Percentiles rank a stretch among this genome's conserved stretches.
These are phyloP conservation scores for Amanita pallidorosea DNA, from an alignment of 768 basidiomycete genomes.

Conservation along the genomic window DNA sequence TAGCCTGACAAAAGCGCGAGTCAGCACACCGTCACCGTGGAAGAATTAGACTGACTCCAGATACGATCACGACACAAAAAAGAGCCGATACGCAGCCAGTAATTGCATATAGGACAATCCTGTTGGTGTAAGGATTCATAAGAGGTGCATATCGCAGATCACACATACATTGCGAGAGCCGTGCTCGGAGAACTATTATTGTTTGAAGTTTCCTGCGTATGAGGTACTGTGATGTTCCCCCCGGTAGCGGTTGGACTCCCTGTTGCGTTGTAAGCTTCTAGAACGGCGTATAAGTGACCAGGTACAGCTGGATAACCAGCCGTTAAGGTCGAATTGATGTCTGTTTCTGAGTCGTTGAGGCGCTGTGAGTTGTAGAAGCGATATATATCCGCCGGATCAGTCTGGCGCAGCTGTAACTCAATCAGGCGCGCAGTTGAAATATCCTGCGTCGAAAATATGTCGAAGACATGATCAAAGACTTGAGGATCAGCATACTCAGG, in stretches of 20 bases:
- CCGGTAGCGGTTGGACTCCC: slow-evolving; percentile 11
- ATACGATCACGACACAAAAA: slow-evolving; percentile 77
- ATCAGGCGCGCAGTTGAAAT: slow-evolving; percentile 44
- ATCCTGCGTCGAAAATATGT: slow-evolving; percentile 69
- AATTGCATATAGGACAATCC: slow-evolving; percentile 81
- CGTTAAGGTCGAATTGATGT: slow-evolving; percentile 33
- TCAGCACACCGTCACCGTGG: neutral
- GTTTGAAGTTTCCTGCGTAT: slow-evolving; percentile 13
- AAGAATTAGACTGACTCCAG: slow-evolving; percentile 46
- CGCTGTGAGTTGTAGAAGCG: slow-evolving; percentile 47
- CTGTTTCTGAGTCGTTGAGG: slow-evolving; percentile 42
- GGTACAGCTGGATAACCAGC: slow-evolving; percentile 31
- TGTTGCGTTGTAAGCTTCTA: slow-evolving; percentile 57
- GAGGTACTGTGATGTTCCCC: slow-evolving; percentile 13
- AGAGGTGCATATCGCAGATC: neutral
- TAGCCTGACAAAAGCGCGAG: slow-evolving; percentile 36
- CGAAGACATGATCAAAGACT: slow-evolving; percentile 61
- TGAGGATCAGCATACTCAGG: slow-evolving; percentile 51
- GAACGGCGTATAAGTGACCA: slow-evolving; percentile 62
- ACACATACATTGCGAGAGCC: slow-evolving; percentile 65
- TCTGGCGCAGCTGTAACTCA: slow-evolving; percentile 50
- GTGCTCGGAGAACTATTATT: slow-evolving; percentile 26
- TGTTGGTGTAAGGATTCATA: slow-evolving; percentile 12
- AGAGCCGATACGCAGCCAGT: slow-evolving; percentile 82
- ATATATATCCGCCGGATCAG: slow-evolving; percentile 40